Percentiles rank a stretch among this genome's conserved stretches.
Evolutionary conservation across 495 filamentous ascomycete genomes (phyloP).

Genomic region (Lepraria neglecta): DNA sequence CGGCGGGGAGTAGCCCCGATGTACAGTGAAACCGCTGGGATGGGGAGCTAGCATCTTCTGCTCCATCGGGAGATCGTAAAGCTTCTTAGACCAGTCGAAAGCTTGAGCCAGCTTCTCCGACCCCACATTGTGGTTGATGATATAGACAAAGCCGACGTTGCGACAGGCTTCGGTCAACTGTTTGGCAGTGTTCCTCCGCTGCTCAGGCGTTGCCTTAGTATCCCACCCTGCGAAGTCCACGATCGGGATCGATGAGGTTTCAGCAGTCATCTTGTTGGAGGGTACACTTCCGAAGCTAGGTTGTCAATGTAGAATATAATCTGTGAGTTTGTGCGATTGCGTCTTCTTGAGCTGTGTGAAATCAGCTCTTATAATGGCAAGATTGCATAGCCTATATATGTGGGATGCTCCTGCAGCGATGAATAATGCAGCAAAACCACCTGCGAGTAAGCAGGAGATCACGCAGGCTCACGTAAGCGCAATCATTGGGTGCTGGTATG

Average conservation of each 20-base stretch:
- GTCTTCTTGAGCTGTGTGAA: too few species aligned
- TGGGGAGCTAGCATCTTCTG: constrained; percentile 54
- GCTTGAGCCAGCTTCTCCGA: constrained; percentile 44
- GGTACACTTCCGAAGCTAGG: neutral
- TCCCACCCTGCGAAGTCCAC: constrained; percentile 48
- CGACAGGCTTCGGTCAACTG: constrained; percentile 49
- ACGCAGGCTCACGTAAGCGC: neutral
- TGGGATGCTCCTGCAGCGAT: neutral
- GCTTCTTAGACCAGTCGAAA: constrained; percentile 46
- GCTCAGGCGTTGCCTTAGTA: constrained; percentile 26
- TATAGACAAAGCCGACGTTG: constrained; percentile 54
- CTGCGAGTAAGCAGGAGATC: neutral
- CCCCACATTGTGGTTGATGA: constrained; percentile 49
- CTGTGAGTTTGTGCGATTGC: too few species aligned
- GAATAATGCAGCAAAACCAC: neutral
- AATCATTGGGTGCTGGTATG: neutral
- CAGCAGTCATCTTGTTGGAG: constrained; percentile 1
- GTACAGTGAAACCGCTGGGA: constrained; percentile 49
- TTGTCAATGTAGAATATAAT: too few species aligned
- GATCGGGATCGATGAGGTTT: constrained; percentile 39
- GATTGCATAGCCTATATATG: neutral
- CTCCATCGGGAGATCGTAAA: constrained; percentile 42
- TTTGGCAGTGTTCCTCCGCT: constrained; percentile 40
- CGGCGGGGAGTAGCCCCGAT: constrained; percentile 61
- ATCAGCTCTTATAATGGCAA: neutral